Evolutionary conservation across 805 yeast species (phyloP).

Genomic region (Clavispora phyllophila): DNA sequence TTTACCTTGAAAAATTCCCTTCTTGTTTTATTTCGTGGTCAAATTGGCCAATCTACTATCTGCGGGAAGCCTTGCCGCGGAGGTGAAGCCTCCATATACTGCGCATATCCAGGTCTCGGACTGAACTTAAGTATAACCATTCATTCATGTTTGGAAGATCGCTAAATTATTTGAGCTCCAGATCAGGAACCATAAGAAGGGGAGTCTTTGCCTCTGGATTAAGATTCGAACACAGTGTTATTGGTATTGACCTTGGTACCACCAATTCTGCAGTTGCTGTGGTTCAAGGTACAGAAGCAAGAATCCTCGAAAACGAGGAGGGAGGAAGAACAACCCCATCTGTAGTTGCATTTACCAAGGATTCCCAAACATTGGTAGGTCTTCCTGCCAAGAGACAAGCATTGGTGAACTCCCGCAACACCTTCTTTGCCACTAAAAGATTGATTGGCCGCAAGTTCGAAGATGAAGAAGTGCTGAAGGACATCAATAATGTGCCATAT

Average conservation of each 20-base stretch:
- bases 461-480: constrained; percentile 68
- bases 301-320: constrained; percentile 70
- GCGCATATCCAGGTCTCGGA: neutral
- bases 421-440: constrained; percentile 79
- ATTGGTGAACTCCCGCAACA: constrained; percentile 66
- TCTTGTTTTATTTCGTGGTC: too few species aligned
- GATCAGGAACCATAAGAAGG: neutral
- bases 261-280: constrained; percentile 84
- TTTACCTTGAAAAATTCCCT: too few species aligned
- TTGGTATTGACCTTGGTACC: constrained; percentile 82
- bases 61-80: too few species aligned
- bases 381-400: constrained; percentile 75
- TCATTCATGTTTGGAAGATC: neutral
- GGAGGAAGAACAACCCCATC: constrained; percentile 81
- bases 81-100: neutral
- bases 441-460: constrained; percentile 67
- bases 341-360: constrained; percentile 58
- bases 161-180: neutral
- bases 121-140: neutral
- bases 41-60: too few species aligned
- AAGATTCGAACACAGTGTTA: constrained; percentile 36
- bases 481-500: constrained; percentile 58
- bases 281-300: constrained; percentile 58
- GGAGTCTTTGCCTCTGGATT: neutral
- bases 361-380: constrained; percentile 45